These are phyloP conservation scores for Colletotrichum destructivum DNA, from an alignment of 2,329 filamentous ascomycete genomes.

Conservation along the genomic window DNA sequence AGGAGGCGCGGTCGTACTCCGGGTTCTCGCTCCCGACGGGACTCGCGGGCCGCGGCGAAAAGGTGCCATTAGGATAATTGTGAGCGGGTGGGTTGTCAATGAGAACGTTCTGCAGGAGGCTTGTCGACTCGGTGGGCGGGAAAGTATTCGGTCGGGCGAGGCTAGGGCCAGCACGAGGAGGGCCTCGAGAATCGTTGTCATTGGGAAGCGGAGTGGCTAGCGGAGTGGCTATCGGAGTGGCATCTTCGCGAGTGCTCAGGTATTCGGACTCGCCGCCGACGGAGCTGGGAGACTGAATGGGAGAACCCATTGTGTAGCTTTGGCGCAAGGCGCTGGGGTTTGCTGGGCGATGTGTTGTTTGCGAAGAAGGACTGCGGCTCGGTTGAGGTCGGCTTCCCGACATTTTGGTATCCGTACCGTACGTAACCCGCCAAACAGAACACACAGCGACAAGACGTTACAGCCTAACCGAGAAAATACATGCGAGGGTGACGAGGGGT, in stretches of 20 bases:
- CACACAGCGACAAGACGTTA: slow-evolving; percentile 8
- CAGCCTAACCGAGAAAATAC: slow-evolving; percentile 6
- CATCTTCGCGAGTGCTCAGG: slow-evolving; percentile 43
- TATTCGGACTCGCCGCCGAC: slow-evolving; percentile 41
- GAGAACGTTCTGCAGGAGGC: slow-evolving; percentile 59
- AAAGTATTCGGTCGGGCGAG: slow-evolving; percentile 30
- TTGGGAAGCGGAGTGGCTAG: slow-evolving; percentile 38
- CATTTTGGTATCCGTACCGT: slow-evolving; percentile 35
- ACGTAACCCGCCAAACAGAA: slow-evolving; percentile 4
- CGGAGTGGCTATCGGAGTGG: slow-evolving; percentile 41
- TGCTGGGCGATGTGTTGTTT: slow-evolving; percentile 55
- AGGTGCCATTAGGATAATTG: slow-evolving; percentile 80
- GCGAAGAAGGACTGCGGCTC: slow-evolving; percentile 37
- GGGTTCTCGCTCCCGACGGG: slow-evolving; percentile 55
- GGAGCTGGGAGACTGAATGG: slow-evolving; percentile 36
- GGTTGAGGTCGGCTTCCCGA: slow-evolving; percentile 37
- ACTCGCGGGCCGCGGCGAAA: slow-evolving; percentile 77
- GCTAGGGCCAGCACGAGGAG: slow-evolving; percentile 47
- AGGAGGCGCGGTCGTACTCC: slow-evolving; percentile 53
- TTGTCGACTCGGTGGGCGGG: slow-evolving; percentile 64
- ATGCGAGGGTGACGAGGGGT: slow-evolving; percentile 10
- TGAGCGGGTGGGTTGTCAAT: slow-evolving; percentile 60
- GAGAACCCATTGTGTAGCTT: slow-evolving; percentile 53
- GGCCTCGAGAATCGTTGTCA: slow-evolving; percentile 41
- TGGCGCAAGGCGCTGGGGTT: slow-evolving; percentile 64